Base-by-base conservation (phyloP, 257 asterid genomes). In the Sherardia arvensis region DNA sequence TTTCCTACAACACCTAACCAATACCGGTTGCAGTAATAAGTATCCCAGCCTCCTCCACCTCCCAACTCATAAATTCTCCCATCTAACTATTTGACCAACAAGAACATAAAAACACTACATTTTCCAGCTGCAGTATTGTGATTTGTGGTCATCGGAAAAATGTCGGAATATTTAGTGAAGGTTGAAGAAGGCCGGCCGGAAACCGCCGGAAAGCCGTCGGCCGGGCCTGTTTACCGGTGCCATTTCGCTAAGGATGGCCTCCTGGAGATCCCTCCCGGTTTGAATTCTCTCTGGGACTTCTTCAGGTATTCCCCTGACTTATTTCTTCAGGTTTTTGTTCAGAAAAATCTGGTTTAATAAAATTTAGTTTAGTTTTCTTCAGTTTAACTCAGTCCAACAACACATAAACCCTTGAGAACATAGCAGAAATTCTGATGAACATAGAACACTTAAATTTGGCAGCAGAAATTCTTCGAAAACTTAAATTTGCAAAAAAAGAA, bases 231-330 rank as follows among this genome's bases (percentile, higher is more conserved):
- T 49, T 89, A 80, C 60, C 72, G 97, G 49, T 72, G 78, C 78
- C 73, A 83, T 69, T 86, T 83, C 59, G 86, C 97, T 15, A 83
- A 85, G 69, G 81, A 86, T 68, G 94, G 81, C 8, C 82, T 87
- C 18, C 28, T 81, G 84, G 88, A 87, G 43, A 22, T 79, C 12
- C 91, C 94, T 14, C 15, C 68, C 1, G 63, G 32, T 4, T 21
- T 83, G 27, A 76, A 81, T 14, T 87, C 91, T 49, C 95, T 95
- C 7, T 90, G 95, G 97, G 84, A 90, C 0, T 87, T 90, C 53
- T 90, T 90, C 86, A 83, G 95, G 95, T 86, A 55, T 20, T 6
- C 0, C 2, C 4, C 7, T 48, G 2, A 45, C 20, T 45, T 45
- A 45, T 12, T n/a, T n/a, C n/a, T n/a, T n/a, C n/a, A n/a, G n/a